phyloP scores from a whole-genome alignment of 208 protist genomes.

The Porcisia hertigi region DNA sequence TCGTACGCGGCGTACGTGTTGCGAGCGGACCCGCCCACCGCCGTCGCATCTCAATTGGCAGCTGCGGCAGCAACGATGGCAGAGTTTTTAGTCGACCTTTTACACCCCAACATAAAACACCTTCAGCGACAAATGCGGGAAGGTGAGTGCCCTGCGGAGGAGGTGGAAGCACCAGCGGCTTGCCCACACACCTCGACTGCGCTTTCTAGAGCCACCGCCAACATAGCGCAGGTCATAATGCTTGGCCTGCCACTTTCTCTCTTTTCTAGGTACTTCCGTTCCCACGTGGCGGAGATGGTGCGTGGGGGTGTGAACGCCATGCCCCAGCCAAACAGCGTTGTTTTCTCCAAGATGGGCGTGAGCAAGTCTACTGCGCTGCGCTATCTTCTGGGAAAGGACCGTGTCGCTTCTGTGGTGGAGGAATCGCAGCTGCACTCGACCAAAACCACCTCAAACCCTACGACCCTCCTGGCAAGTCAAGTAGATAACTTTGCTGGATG shows the following conservation, averaged over 20 bases:
- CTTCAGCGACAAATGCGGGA: slow-evolving; percentile 8
- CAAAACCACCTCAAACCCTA: not conserved
- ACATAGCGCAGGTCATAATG: slow-evolving; percentile 80
- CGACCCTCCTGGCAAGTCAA: slow-evolving; percentile 5
- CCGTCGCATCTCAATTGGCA: slow-evolving; percentile 6
- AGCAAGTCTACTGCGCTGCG: slow-evolving; percentile 85
- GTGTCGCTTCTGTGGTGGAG: slow-evolving; percentile 18
- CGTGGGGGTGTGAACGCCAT: slow-evolving; percentile 65
- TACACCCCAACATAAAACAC: slow-evolving; percentile 14
- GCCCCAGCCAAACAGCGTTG: slow-evolving; percentile 89
- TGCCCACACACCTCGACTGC: not conserved
- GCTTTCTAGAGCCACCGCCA: slow-evolving; percentile 8
- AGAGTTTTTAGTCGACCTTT: slow-evolving; percentile 25
- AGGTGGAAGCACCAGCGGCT: not conserved
- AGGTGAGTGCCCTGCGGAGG: not conserved
- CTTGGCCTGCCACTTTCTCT: slow-evolving; percentile 74
- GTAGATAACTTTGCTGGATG: slow-evolving; percentile 32
- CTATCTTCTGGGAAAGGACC: slow-evolving; percentile 68
- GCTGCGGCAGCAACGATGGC: slow-evolving; percentile 12
- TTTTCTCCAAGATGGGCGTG: slow-evolving; percentile 86
- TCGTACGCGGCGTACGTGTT: slow-evolving; percentile 17
- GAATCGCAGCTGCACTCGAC: slow-evolving; percentile 13
- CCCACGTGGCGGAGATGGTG: slow-evolving; percentile 42
- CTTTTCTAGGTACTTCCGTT: slow-evolving; percentile 71
- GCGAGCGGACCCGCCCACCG: slow-evolving; percentile 11